phyloP scores from a whole-genome alignment of 2,329 filamentous ascomycete species.

The Bipolaris victoriae region DNA sequence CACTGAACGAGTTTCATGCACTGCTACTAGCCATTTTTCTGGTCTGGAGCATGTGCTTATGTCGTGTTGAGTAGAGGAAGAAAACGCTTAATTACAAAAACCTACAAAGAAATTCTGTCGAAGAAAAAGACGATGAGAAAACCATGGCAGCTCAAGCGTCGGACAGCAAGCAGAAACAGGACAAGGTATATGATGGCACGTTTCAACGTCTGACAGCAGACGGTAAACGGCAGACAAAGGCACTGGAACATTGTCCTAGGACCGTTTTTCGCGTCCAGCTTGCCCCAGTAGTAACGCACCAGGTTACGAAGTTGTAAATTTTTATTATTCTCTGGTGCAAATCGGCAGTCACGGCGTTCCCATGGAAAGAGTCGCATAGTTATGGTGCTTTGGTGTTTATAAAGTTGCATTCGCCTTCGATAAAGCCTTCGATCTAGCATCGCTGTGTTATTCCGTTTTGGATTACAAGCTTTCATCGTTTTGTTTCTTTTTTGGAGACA shows the following conservation, averaged over 20 bases:
- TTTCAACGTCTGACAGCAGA: not conserved
- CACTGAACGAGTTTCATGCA: slow-evolving; percentile 6
- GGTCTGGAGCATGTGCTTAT: not conserved
- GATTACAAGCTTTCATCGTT: not conserved
- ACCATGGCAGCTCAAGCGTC: not conserved
- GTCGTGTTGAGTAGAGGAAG: not conserved
- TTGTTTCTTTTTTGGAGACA: not conserved
- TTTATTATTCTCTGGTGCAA: slow-evolving; percentile 1
- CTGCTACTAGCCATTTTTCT: not conserved
- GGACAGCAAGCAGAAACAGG: not conserved
- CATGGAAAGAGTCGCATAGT: slow-evolving; percentile 11
- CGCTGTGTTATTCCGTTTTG: not conserved
- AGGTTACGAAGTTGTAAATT: not conserved
- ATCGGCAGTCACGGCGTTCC: not conserved
- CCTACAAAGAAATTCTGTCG: not conserved
- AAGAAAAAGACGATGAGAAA: not conserved
- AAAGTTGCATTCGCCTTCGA: not conserved
- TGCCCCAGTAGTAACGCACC: not conserved
- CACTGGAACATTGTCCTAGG: not conserved
- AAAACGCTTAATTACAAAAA: not conserved
- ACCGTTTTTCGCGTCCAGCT: not conserved
- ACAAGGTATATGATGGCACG: not conserved
- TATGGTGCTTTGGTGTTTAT: slow-evolving; percentile 22
- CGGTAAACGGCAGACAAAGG: not conserved
- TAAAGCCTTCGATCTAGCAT: not conserved